Conservation (phyloP, 306 rosid genomes). For the Corylus americana region DNA sequence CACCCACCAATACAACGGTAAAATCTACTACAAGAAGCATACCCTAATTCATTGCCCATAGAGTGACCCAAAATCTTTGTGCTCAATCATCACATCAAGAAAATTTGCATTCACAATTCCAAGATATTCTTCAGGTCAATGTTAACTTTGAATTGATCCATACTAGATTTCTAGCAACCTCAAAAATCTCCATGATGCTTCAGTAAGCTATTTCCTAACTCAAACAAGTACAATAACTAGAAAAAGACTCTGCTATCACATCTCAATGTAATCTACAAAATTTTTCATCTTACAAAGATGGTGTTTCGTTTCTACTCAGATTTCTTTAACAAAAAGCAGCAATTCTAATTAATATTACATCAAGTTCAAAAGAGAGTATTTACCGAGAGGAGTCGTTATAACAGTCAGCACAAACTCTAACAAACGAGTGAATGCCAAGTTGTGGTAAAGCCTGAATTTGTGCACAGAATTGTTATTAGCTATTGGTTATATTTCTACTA, state of each 20-base stretch:
- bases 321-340: neutral
- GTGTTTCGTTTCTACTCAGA: conserved; percentile 16
- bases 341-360: neutral
- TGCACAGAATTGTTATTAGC: conserved; percentile 28
- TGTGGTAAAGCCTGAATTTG: conserved; percentile 77
- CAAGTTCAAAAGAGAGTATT: conserved; percentile 26
- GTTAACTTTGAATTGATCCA: neutral
- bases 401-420: conserved; percentile 90
- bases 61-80: neutral
- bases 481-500: conserved; percentile 6
- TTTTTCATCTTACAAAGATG: neutral
- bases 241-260: neutral
- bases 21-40: neutral
- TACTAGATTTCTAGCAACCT: neutral
- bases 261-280: neutral
- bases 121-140: neutral
- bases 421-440: conserved; percentile 71
- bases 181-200: neutral
- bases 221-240: neutral
- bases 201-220: neutral
- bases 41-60: neutral
- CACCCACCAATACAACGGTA: neutral
- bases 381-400: conserved; percentile 69
- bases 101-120: neutral
- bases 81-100: neutral